Evolutionary conservation across 495 filamentous ascomycete species (phyloP), one percentile per base, ranked within the genome.

Genomic region (Xylaria curta): DNA sequence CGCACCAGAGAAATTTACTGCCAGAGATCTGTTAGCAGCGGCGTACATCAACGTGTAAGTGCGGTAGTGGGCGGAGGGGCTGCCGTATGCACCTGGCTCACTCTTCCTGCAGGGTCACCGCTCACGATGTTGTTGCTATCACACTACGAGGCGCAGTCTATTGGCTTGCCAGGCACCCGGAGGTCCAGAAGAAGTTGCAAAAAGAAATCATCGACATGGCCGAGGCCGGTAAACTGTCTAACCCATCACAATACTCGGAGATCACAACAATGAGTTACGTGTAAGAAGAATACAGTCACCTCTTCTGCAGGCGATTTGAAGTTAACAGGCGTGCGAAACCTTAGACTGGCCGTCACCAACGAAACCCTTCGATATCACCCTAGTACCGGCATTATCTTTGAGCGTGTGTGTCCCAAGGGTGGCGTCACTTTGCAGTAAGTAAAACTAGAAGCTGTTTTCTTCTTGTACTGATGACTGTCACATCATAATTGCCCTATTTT

Each of bases 331-430:
- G 36, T 85, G 5, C n/a, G 17, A 19, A 92, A 91, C 68, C 7
- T 36, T 38, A 84, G 92, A 13, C 85, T 90, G 54, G 89, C 91
- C 1, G 85, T 88, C 17, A 85, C 92, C 66, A 87, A 90, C 68
- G 91, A 94, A 78, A 81, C 85, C 0, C 78, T 92, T 73, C 85
- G 91, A 1, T 64, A 91, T 0, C 88, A 91, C 75, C 86, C 91
- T 0, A 84, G 85, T 1, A 82, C 86, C 1, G 85, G 86, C 0
- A 80, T 89, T 6, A 79, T 85, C 8, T 80, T 91, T 15, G 87
- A 90, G 74, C 85, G 90, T 1, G 76, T 88, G 42, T 87, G 90
- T 1, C 90, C 88, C 0, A 74, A 76, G 24, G 81, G 82, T n/a
- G 90, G 90, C 0, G 78, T 83, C 4, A 80, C 81, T 10, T 82